Base-by-base conservation (phyloP, 1,139 yeast genomes). In the Pichia sp. region DNA sequence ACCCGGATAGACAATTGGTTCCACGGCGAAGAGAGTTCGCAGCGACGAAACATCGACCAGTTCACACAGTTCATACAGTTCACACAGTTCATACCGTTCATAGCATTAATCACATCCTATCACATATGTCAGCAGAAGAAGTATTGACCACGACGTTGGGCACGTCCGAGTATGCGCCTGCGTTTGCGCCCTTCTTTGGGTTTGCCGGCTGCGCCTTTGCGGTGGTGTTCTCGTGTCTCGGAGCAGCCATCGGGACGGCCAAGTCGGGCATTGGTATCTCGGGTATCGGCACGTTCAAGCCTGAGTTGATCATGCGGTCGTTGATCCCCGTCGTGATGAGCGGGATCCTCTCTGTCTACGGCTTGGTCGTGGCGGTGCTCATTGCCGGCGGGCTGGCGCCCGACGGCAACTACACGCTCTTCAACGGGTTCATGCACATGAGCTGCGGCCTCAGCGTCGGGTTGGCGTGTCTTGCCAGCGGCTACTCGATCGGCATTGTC, bases 211-310 rank as follows among this genome's bases (percentile, higher is more conserved):
- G 97, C 75, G 90, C 95, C 6, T 85, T 90, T 52, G 96, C 97
- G 54, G 88, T 90, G 87, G 80, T 89, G 43, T 77, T 92, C 60
- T 86, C 95, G 50, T 87, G 95, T 70, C 85, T 92, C 30, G 99
- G 99, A 58, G 99, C 99, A 31, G 97, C 98, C 60, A 86, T 91
- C 63, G 99, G 99, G 54, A 93, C 99, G 14, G 98, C 98, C 62
- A 95, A 95, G 74, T 89, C 97, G 48, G 99, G 99, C 58, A 87
- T 95, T 63, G 99, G 99, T 78, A 95, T 93, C 72, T 74, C 93
- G 33, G 95, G 95, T 79, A 85, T 87, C 59, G 93, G 93, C 76
- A 85, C 92, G 43, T 87, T 85, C 69, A 85, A 84, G 67, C 95
- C 95, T 27, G 93, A 87, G 67, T 74, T 87, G 63, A 86, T 87